Base-by-base conservation (phyloP, 306 rosid genomes). In the Quercus alba region DNA sequence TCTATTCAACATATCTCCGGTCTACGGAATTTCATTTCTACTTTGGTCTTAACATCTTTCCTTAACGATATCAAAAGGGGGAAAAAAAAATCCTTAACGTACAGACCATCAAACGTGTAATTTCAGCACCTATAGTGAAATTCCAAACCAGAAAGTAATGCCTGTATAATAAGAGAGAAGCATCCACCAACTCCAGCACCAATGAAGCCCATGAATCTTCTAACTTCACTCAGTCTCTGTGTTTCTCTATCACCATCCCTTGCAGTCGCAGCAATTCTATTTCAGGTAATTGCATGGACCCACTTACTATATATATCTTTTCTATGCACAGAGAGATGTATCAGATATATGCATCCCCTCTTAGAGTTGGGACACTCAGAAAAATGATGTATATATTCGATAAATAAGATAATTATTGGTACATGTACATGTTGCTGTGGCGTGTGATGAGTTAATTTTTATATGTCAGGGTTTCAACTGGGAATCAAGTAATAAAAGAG, bases 401-500 rank as follows among this genome's bases (percentile, higher is more conserved):
- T 33, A 33, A 33, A 33, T 33, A 33, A 33, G 38, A 33, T 33
- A 33, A 33, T 33, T 56, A 5, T 5, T 35, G 9, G 41, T 35
- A 35, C 9, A 35, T 35, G 9, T 17, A 19, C 20, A 56, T 6
- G 41, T 35, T 35, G 41, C 41, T 35, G 2, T 35, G 41, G 41
- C 8, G 7, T 35, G 41, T 5, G 8, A 35, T 35, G 7, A 35
- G 7, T 35, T 35, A 33, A 33, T 77, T 6, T 55, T 21, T 6
- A 55, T 30, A 33, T 71, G 78, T 30, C 51, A 93, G 98, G 98
- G 98, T 1, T 93, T 93, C 90, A 91, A 88, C 21, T 93, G 98
- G 98, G 94, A 85, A 41, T 93, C 97, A 66, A 93, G 98, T 77
- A 73, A 35, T 28, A 88, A 87, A 79, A 84, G 89, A 23, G 94